Evolutionary conservation across 164 flowering plant species (phyloP), one percentile per base, ranked within the genome.

Genomic region (Magnolia kwangsiensis): DNA sequence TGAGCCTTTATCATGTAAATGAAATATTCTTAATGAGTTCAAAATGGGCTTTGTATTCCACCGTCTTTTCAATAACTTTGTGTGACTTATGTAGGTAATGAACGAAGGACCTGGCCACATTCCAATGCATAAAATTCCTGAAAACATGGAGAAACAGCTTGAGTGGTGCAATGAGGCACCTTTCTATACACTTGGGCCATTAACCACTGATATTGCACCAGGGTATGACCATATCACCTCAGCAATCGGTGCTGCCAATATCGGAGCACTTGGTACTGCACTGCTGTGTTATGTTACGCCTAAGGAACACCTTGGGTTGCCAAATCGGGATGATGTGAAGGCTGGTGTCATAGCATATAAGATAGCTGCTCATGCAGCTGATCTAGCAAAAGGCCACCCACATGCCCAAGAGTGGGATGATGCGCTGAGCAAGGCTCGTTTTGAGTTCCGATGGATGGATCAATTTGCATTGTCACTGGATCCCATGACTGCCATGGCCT

Each of bases 131-230:
- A 96, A 94, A 85, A 96, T 96, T 70, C 98, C 99, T 63, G 99
- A 96, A 79, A 96, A 96, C 83, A 93, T 96, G 99, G 90, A 89
- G 72, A 96, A 96, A 75, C 99, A 96, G 84, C 85, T 96, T 27
- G 99, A 96, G 61, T 96, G 99, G 99, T 96, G 99, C 74, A 88
- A 88, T 76, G 99, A 96, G 81, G 99, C 99, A 4, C 99, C 99
- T 59, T 96, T 96, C 86, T 96, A 96, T 83, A 96, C 99, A 50
- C 98, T 96, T 67, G 99, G 99, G 27, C 99, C 99, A 59, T 80
- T 96, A 73, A 96, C 99, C n/a, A 96, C 98, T 69, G 99, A 96
- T 84, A 90, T 96, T 69, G 99, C 99, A 21, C 99, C 99, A 67
- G 99, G 99, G 24, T 96, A 96, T 85, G 99, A 96, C 81, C 99